phyloP scores from a whole-genome alignment of 2,329 filamentous ascomycete genomes.

The Aspergillus uvarum region DNA sequence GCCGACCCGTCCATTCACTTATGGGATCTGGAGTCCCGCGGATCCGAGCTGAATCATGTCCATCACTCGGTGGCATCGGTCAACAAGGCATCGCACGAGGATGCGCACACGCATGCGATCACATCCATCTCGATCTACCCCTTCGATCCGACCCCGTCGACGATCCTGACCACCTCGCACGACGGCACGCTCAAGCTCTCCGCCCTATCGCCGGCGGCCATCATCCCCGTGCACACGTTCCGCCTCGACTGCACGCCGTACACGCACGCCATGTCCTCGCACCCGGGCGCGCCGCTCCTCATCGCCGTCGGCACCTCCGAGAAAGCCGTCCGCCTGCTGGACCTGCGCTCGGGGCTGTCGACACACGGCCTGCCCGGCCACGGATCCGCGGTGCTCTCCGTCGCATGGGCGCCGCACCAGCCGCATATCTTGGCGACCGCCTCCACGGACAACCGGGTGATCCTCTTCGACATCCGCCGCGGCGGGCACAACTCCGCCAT shows the following conservation, averaged over 20 bases:
- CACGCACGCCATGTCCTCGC: slow-evolving; percentile 68
- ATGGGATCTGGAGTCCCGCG: slow-evolving; percentile 75
- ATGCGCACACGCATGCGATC: slow-evolving; percentile 47
- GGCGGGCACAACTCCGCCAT: slow-evolving; percentile 67
- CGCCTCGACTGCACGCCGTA: slow-evolving; percentile 48
- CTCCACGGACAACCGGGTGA: slow-evolving; percentile 77
- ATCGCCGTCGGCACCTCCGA: slow-evolving; percentile 88
- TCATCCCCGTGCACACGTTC: slow-evolving; percentile 49
- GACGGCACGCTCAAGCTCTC: slow-evolving; percentile 49
- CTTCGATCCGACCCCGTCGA: slow-evolving; percentile 48
- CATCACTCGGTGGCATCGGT: slow-evolving; percentile 52
- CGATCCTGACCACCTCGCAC: slow-evolving; percentile 47
- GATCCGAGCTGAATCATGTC: slow-evolving; percentile 52
- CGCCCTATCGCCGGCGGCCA: slow-evolving; percentile 37
- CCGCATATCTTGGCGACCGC: slow-evolving; percentile 81
- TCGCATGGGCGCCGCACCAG: slow-evolving; percentile 77
- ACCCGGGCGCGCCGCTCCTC: slow-evolving; percentile 68
- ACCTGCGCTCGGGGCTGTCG: slow-evolving; percentile 76
- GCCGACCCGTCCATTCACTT: slow-evolving; percentile 80
- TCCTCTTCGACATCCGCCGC: slow-evolving; percentile 84
- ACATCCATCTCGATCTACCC: slow-evolving; percentile 51
- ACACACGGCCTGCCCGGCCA: slow-evolving; percentile 71
- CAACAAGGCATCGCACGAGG: slow-evolving; percentile 36
- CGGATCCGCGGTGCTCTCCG: slow-evolving; percentile 63
- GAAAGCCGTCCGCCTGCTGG: slow-evolving; percentile 78